These are phyloP conservation scores for Sarocladium brachiariae DNA, from an alignment of 2,329 filamentous ascomycete species.

Conservation along the genomic window DNA sequence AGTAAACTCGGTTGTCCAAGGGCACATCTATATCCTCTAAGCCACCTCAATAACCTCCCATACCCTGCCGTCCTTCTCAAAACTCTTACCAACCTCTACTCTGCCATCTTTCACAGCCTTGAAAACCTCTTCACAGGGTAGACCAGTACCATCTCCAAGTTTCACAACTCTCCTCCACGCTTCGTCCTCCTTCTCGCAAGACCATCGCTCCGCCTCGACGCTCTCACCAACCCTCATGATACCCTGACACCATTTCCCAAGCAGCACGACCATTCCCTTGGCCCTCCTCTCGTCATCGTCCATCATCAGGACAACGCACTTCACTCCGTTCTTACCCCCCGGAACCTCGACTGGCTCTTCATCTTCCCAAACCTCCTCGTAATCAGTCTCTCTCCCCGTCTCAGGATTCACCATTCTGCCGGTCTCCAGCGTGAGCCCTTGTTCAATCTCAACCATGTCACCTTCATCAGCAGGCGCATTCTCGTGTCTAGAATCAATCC, in stretches of 20 bases:
- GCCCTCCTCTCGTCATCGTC: slow-evolving; percentile 16
- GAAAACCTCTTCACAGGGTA: slow-evolving; percentile 28
- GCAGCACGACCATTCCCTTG: slow-evolving; percentile 44
- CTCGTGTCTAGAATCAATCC: slow-evolving; percentile 47
- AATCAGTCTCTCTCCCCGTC: slow-evolving; percentile 42
- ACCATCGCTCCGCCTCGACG: slow-evolving; percentile 49
- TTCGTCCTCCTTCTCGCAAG: slow-evolving; percentile 23
- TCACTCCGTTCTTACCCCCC: slow-evolving; percentile 5
- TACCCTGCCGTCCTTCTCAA: background rate
- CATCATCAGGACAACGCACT: slow-evolving; percentile 12
- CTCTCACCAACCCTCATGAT: slow-evolving; percentile 38
- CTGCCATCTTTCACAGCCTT: background rate
- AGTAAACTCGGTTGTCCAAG: no score
- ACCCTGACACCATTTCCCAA: slow-evolving; percentile 51
- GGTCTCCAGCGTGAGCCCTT: slow-evolving; percentile 43
- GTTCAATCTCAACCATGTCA: slow-evolving; percentile 40
- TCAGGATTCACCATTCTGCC: slow-evolving; percentile 54
- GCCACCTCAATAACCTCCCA: background rate
- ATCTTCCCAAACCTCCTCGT: slow-evolving; percentile 63
- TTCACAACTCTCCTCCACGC: slow-evolving; percentile 30
- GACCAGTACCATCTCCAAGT: slow-evolving; percentile 22
- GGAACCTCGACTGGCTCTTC: slow-evolving; percentile 23
- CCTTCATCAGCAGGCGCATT: slow-evolving; percentile 45
- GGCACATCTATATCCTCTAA: no score
- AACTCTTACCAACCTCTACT: background rate